These are phyloP conservation scores for Melocanna baccifera DNA, from an alignment of 176 grass and related monocot species.

Conservation along the genomic window DNA sequence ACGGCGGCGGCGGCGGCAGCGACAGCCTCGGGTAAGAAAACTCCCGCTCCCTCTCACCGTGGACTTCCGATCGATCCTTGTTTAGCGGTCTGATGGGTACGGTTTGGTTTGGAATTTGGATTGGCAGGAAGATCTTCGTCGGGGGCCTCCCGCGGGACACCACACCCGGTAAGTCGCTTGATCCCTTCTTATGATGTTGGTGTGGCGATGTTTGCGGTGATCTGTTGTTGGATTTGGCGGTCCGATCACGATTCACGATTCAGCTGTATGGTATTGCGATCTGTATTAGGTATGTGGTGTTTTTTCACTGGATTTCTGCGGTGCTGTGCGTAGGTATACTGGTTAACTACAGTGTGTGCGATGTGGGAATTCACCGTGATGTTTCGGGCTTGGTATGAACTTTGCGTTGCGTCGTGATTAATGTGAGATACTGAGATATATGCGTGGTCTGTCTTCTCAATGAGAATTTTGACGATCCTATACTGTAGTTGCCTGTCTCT, in stretches of 20 bases:
- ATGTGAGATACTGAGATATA: neutral
- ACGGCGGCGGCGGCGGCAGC: constrained; percentile 32
- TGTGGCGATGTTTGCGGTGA: neutral
- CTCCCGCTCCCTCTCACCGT: neutral
- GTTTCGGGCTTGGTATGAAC: neutral
- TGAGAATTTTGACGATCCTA: neutral
- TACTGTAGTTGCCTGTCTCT: neutral
- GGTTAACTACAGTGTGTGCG: neutral
- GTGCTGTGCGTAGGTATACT: neutral
- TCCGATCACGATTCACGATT: constrained; percentile 1
- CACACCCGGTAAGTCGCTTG: constrained; percentile 43
- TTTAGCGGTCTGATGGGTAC: neutral
- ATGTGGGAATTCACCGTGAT: neutral
- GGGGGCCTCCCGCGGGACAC: constrained; percentile 78
- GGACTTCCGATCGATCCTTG: neutral
- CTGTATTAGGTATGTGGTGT: neutral
- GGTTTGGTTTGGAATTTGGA: neutral
- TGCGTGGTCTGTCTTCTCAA: neutral
- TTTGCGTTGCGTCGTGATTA: neutral
- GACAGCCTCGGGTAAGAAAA: constrained; percentile 50
- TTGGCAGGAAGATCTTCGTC: constrained; percentile 88
- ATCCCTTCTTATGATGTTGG: neutral
- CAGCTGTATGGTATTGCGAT: neutral
- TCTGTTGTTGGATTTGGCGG: neutral
- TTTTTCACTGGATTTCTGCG: neutral